Base-by-base conservation (phyloP, 306 rosid species). In the Crotalaria pallida region DNA sequence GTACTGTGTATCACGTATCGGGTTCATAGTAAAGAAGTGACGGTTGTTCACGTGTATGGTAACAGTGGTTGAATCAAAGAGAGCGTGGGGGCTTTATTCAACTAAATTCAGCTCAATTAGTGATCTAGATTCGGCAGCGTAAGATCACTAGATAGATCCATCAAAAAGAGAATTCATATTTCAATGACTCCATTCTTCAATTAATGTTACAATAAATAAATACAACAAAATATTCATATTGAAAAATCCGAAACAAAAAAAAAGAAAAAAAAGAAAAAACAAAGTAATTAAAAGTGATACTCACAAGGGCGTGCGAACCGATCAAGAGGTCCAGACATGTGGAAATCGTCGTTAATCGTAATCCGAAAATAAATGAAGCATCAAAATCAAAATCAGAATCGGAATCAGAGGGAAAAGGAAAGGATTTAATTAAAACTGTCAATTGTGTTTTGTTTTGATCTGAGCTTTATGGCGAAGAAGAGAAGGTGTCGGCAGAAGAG, bases 231-330 rank as follows among this genome's bases (percentile, higher is more conserved):
- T 24, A 26, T 21, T 10, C 41, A 51, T 67, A 51, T 44, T n/a
- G 13, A 48, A 50, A 6, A 63, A 45, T 21, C 68, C 47, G 11
- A 18, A 38, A 1, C 53, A 13, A 63, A 50, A 27, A 0, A 1
- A n/a, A n/a, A n/a, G n/a, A n/a, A n/a, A n/a, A n/a, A n/a, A n/a
- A n/a, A n/a, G n/a, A n/a, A n/a, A n/a, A n/a, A 33, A 13, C 7
- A 0, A 0, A n/a, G 16, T 40, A 40, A 5, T 11, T n/a, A n/a
- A n/a, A 40, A 40, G 29, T 13, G 19, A 31, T 58, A 88, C 96
- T 86, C 69, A 92, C 98, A 92, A 52, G 96, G 96, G 74, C 82
- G 85, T 29, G 98, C 88, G 82, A 93, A 88, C 21, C 91, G 89
- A 81, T 90, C 96, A 18, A 90, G 88, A 8, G 92, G 85, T 9